Percentiles rank a stretch among this genome's conserved stretches.
Conservation (phyloP, 2,329 filamentous ascomycete species). For the Pseudomassariella vexata region DNA sequence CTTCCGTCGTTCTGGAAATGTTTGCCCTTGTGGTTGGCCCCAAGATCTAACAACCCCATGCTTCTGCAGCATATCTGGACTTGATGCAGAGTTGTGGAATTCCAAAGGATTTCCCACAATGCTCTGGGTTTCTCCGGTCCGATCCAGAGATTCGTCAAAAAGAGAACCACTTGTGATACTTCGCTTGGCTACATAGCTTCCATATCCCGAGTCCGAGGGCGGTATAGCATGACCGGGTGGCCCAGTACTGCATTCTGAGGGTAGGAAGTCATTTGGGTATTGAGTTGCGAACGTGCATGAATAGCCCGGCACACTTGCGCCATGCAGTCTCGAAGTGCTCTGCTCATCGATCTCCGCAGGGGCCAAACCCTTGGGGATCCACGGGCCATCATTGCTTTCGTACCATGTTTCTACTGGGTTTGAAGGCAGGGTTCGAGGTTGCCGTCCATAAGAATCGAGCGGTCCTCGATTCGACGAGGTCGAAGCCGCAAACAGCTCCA, state of each 20-base stretch:
- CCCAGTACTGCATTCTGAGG: constrained; percentile 34
- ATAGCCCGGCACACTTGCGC: constrained; percentile 13
- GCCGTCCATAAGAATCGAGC: constrained; percentile 1
- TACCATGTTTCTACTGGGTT: constrained; percentile 29
- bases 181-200: constrained; percentile 30
- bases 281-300: constrained; percentile 22
- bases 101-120: constrained; percentile 28
- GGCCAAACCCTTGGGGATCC: constrained; percentile 30
- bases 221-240: constrained; percentile 22
- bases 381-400: constrained; percentile 33
- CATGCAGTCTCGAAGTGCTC: constrained; percentile 17
- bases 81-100: too few species aligned
- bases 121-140: constrained; percentile 31
- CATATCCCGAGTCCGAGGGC: constrained; percentile 44
- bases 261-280: constrained; percentile 23
- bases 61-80: constrained; percentile 13
- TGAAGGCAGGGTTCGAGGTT: background rate
- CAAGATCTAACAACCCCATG: constrained; percentile 9
- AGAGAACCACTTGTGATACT: constrained; percentile 39
- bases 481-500: background rate
- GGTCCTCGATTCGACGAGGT: background rate
- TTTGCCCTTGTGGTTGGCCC: constrained; percentile 9
- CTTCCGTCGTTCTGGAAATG: constrained; percentile 4
- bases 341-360: constrained; percentile 24
- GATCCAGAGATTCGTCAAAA: constrained; percentile 34